Evolutionary conservation across 495 filamentous ascomycete genomes (phyloP).

Genomic region (Aspergillus ostianus): DNA sequence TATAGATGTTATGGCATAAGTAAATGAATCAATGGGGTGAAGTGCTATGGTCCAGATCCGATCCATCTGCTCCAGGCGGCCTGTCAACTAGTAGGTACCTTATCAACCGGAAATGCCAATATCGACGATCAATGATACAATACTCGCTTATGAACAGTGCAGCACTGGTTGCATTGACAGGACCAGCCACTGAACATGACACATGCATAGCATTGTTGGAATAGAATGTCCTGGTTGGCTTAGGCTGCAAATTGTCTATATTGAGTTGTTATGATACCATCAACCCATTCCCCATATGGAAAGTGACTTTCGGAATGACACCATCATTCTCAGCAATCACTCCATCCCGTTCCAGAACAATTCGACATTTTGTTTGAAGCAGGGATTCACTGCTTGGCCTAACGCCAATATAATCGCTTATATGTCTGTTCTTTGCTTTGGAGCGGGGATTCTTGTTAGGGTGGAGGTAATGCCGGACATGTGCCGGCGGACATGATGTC

Average conservation of each 20-base stretch:
- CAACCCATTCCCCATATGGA: neutral
- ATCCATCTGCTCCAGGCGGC: neutral
- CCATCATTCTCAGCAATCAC: neutral
- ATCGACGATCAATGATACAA: slow-evolving; percentile 3
- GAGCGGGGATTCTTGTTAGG: neutral
- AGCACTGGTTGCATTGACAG: neutral
- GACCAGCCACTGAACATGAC: neutral
- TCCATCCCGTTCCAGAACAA: neutral
- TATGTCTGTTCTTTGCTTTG: neutral
- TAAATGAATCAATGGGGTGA: neutral
- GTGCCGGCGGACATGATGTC: too few species aligned
- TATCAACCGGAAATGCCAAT: neutral
- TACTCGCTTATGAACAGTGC: neutral
- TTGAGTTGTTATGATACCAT: neutral
- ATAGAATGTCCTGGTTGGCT: neutral
- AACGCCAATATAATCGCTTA: too few species aligned
- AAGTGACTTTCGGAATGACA: neutral
- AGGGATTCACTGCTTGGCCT: too few species aligned
- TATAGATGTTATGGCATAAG: neutral
- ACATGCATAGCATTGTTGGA: neutral
- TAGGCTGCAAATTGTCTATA: neutral
- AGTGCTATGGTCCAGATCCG: neutral
- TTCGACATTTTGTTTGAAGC: neutral
- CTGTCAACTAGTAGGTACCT: too few species aligned
- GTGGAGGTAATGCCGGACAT: neutral